Base-by-base conservation (phyloP, 2,329 filamentous ascomycete species). In the Neonectria faginata region DNA sequence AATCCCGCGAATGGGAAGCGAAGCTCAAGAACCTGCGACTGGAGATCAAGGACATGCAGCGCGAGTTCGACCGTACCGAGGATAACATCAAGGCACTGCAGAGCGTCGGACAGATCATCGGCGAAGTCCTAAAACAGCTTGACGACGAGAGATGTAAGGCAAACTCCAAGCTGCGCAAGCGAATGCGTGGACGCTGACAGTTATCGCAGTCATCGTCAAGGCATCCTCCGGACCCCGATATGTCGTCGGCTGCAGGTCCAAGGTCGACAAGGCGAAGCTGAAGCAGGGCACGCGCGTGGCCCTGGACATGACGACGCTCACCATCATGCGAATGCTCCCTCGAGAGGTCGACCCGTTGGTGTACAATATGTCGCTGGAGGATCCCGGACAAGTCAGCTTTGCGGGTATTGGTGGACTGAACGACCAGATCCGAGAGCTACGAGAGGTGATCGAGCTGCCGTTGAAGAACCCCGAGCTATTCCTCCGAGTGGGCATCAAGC, bases 81-180 rank as follows among this genome's bases (percentile, higher is more conserved):
- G 97, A 99, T 72, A 98, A 98, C 84, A 98, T 99, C 86, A 99
- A 99, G 86, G 96, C 96, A 71, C 85, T 99, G 76, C 96, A 99
- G 85, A 98, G 96, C 80, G 96, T 99, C 60, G 96, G 96, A 55
- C 96, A 99, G 84, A 99, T 99, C 81, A 98, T 99, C 80, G 96
- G 96, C 75, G 96, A 99, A 83, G 97, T 99, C 66, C 84, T 99
- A 77, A 99, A 99, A 85, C 97, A 99, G 85, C 87, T 99, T 69
- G 96, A 99, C 78, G 96, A 99, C 76, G 97, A 99, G 86, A 87
- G 96, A 90, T 99, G 95, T 97, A 85, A 80, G 92, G 57, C 59
- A 42, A 44, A 68, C 51, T 54, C 52, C 16, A 57, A 50, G 48
- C 22, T 59, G 33, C 33, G 47, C 52, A 63, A 25, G 45, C 44